These are phyloP conservation scores for Borovskyia barvae DNA, from an alignment of 208 protist genomes.

Conservation along the genomic window DNA sequence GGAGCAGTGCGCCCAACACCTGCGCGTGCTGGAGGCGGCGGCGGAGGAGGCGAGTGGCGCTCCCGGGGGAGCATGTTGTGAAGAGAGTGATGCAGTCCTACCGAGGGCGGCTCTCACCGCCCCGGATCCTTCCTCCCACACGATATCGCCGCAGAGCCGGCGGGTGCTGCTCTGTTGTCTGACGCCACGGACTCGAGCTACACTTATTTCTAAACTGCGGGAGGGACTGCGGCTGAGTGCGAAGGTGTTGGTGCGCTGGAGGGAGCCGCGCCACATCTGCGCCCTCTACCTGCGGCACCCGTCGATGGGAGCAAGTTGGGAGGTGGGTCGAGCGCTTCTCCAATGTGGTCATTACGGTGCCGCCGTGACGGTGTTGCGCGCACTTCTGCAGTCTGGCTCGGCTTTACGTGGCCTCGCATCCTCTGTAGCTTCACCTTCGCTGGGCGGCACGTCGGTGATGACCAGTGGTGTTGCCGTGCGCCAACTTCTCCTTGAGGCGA, in stretches of 20 bases:
- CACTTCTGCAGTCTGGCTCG: slow-evolving; percentile 22
- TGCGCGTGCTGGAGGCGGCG: slow-evolving; percentile 14
- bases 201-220: slow-evolving; percentile 32
- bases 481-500: slow-evolving; percentile 23
- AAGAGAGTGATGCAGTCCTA: neutral
- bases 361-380: slow-evolving; percentile 39
- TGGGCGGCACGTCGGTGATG: neutral
- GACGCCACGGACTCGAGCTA: slow-evolving; percentile 30
- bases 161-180: slow-evolving; percentile 11
- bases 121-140: too few species aligned
- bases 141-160: neutral
- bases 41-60: too few species aligned
- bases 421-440: neutral
- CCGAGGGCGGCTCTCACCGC: neutral
- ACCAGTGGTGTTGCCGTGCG: slow-evolving; percentile 13
- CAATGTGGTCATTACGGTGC: slow-evolving; percentile 35
- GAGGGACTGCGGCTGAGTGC: slow-evolving; percentile 63
- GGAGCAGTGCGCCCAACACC: slow-evolving; percentile 20
- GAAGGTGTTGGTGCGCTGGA: slow-evolving; percentile 54
- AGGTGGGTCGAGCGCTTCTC: slow-evolving; percentile 52
- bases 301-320: slow-evolving; percentile 61
- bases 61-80: neutral
- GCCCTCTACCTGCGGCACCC: slow-evolving; percentile 38
- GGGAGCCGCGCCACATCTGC: slow-evolving; percentile 34
- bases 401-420: neutral